Evolutionary conservation across 2,329 filamentous ascomycete genomes (phyloP).

Genomic region (Venturia effusa): DNA sequence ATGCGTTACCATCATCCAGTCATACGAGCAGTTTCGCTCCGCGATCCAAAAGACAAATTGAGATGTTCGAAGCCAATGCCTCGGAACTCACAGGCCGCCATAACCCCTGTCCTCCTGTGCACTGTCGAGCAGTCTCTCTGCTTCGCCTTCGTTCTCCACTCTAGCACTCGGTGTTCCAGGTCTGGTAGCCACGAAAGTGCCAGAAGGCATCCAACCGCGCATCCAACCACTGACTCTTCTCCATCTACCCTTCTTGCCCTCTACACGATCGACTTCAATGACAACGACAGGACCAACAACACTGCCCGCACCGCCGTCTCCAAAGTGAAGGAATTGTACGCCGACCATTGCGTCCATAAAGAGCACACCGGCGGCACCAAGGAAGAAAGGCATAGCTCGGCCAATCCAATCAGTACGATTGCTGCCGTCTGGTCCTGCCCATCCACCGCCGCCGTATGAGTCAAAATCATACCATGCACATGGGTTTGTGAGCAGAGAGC

Average conservation of each 20-base stretch:
- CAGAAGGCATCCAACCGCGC: constrained; percentile 50
- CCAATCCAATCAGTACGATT: constrained; percentile 45
- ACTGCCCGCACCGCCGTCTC: constrained; percentile 26
- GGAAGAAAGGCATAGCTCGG: constrained; percentile 51
- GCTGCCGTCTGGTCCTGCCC: constrained; percentile 47
- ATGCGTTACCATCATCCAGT: background rate
- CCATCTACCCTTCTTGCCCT: constrained; percentile 32
- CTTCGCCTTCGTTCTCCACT: background rate
- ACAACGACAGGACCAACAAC: constrained; percentile 1
- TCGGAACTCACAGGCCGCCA: background rate
- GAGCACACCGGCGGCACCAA: constrained; percentile 55
- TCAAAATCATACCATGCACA: constrained; percentile 49
- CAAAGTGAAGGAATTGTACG: constrained; percentile 51
- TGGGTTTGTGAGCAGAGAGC: constrained; percentile 51
- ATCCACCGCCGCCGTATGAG: constrained; percentile 47
- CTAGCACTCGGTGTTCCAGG: background rate
- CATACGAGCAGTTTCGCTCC: background rate
- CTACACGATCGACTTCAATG: constrained; percentile 20
- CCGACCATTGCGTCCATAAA: constrained; percentile 52
- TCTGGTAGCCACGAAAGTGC: constrained; percentile 1
- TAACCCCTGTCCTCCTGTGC: background rate
- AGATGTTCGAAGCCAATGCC: background rate
- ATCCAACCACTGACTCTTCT: constrained; percentile 51
- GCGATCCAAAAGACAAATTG: background rate
- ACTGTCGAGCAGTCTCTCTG: constrained; percentile 1